A percentile compares a stretch with the other conserved stretches of the same genome.
Conservation (phyloP, 441 rosid genomes). For the Codiaeum variegatum region DNA sequence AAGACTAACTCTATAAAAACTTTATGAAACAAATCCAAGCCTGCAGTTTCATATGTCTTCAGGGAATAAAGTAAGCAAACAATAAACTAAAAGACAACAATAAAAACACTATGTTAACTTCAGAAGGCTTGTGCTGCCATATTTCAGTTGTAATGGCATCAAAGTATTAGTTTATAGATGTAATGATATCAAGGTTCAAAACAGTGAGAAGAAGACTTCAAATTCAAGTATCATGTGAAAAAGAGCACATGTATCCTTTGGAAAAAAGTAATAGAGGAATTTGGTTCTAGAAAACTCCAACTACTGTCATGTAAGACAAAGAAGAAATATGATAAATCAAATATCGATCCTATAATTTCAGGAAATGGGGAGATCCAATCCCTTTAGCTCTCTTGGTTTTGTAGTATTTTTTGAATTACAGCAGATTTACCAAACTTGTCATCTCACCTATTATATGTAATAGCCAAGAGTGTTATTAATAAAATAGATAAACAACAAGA, state of each 20-base stretch:
- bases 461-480: neutral
- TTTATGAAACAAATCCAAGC: neutral
- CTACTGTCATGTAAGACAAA: neutral
- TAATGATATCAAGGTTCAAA: neutral
- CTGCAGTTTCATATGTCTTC: neutral
- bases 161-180: neutral
- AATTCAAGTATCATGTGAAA: neutral
- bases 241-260: neutral
- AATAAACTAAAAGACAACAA: neutral
- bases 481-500: neutral
- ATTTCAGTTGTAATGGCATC: neutral
- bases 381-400: neutral
- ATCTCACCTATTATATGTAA: neutral
- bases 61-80: neutral
- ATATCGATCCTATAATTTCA: neutral
- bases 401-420: neutral
- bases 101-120: neutral
- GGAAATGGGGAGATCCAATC: neutral
- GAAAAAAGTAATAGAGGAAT: neutral
- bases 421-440: neutral
- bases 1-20: neutral
- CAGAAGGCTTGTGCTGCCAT: neutral
- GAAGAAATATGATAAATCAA: neutral
- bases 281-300: neutral
- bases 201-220: neutral